Evolutionary conservation across 768 basidiomycete genomes (phyloP), one percentile per base, ranked within the genome.

Genomic region (Hypholoma fasciculare): DNA sequence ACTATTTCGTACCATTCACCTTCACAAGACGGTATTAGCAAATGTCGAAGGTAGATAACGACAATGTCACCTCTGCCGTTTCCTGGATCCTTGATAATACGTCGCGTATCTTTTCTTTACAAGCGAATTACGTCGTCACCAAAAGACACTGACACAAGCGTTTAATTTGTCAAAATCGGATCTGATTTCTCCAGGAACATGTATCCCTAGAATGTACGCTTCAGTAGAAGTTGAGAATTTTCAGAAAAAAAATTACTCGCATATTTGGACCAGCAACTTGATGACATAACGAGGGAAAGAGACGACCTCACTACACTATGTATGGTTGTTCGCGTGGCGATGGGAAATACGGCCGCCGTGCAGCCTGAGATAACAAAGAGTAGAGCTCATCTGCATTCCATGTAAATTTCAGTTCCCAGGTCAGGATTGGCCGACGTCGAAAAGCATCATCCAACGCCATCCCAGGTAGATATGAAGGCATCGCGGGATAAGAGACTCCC

Each of bases 241-340:
- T 39, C 20, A 42, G 48, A 50, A 55, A 42, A 61, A 53, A 2
- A 49, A 53, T 56, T 37, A 49, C 44, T 52, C 23, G 48, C 38
- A 44, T 47, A 49, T 44, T 58, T 58, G 34, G 44, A 43, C 20
- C 49, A 54, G 49, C 49, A 42, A 51, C 42, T 44, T 49, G 38
- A 61, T 60, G 56, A 60, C 61, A 62, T 59, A 62, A 49, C 59
- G 58, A 62, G 61, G 51, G 61, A 60, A 62, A 59, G 42, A 53
- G 13, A 58, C 54, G 30, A 34, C 44, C n/a, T 46, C 19, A 20
- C 47, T 36, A 16, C 48, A 37, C 52, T 40, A 52, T 59, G 52
- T 57, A 48, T 54, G 55, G 56, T 54, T 48, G 52, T 60, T 65
- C 59, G 61, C 63, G 57, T 65, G 63, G 61, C 56, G 58, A 56